Conservation (phyloP, 129 eudicot genomes). For the Artemisia argyi region DNA sequence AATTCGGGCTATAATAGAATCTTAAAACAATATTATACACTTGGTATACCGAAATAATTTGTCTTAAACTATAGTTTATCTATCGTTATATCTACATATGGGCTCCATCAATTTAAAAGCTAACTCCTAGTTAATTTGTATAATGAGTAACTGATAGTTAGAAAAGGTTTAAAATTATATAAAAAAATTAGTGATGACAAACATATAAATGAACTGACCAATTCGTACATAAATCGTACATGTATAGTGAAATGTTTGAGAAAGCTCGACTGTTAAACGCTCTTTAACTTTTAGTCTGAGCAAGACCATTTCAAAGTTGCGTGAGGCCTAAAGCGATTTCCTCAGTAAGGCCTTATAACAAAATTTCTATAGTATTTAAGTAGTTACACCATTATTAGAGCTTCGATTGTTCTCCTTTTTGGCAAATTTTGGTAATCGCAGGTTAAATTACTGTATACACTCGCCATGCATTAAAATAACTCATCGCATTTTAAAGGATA, state of each 20-base stretch:
- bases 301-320: neutral
- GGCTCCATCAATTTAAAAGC: neutral
- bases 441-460: neutral
- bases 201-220: too few species aligned
- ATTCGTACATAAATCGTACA: too few species aligned
- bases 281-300: too few species aligned
- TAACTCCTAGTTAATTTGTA: neutral
- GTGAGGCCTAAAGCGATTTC: too few species aligned
- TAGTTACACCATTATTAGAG: too few species aligned
- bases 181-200: neutral
- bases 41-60: conserved; percentile 17
- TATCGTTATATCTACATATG: neutral
- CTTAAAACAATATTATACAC: neutral
- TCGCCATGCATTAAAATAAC: neutral
- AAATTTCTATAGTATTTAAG: too few species aligned
- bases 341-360: neutral
- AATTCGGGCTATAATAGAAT: neutral
- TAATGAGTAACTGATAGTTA: neutral
- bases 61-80: conserved; percentile 7
- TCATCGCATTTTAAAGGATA: too few species aligned
- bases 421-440: too few species aligned
- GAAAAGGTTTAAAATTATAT: too few species aligned
- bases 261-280: too few species aligned
- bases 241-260: too few species aligned
- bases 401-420: too few species aligned